Evolutionary conservation across 2,329 filamentous ascomycete species (phyloP).

Genomic region (Trichocomaceae sp.): DNA sequence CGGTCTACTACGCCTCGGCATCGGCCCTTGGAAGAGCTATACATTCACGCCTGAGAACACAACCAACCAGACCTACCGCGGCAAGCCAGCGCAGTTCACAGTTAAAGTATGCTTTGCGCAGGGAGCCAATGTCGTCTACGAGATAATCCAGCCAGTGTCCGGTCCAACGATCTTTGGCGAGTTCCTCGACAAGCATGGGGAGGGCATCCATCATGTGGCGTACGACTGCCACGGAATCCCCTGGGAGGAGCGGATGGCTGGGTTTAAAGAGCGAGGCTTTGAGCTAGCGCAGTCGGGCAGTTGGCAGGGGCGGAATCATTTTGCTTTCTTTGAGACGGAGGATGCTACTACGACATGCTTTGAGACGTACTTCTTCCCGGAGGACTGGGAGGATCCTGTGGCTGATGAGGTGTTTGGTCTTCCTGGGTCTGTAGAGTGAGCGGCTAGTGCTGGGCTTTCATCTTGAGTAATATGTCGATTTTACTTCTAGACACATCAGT

Average conservation of each 20-base stretch:
- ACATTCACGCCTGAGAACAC: conserved; percentile 5
- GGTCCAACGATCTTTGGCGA: not conserved
- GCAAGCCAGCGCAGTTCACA: not conserved
- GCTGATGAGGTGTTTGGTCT: conserved; percentile 1
- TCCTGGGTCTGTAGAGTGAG: not conserved
- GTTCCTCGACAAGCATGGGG: conserved; percentile 1
- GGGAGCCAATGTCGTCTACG: not conserved
- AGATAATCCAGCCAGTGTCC: conserved; percentile 4
- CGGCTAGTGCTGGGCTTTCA: not conserved
- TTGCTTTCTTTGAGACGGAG: conserved; percentile 1
- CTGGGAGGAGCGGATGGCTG: not conserved
- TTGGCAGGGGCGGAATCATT: not conserved
- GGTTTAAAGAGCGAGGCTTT: not conserved
- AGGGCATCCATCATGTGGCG: conserved; percentile 2
- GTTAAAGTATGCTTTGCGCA: conserved; percentile 8
- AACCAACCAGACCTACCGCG: conserved; percentile 1
- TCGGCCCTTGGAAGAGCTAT: conserved; percentile 4
- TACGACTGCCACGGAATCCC: conserved; percentile 2
- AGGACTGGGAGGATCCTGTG: not conserved
- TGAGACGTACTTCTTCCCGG: not conserved
- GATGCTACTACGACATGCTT: conserved; percentile 3
- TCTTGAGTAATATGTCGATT: too few relatives aligned
- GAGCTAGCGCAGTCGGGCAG: conserved; percentile 1
- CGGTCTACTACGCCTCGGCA: not conserved
- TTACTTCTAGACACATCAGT: not conserved